Evolutionary conservation across 345 rosid species (phyloP), one percentile per base, ranked within the genome.

Genomic region (Salix suchowensis): DNA sequence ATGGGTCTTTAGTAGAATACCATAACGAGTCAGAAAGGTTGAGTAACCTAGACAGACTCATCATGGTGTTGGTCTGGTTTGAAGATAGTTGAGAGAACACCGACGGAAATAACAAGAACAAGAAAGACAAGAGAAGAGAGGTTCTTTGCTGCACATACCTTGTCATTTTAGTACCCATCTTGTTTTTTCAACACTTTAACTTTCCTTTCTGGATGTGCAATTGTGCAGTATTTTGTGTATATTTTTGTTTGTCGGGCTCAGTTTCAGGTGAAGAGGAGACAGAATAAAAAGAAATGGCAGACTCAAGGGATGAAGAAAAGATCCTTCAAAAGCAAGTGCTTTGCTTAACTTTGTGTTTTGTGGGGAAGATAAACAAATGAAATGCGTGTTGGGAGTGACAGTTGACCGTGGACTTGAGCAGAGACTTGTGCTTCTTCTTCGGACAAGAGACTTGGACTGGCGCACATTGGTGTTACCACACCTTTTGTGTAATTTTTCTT

Each of bases 11-110:
- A 67, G 67, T 70, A 69, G 40, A 34, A 81, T 77, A 34, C 98
- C 94, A 88, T 6, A 55, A 40, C n/a, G 80, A 21, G 79, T 21
- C 42, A 36, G 80, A 37, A 71, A n/a, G 61, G 75, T 70, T 69
- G 0, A 87, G 85, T 4, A 10, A 6, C 24, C 6, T 30, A 19
- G 89, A 86, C 73, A 92, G 76, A 19, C 50, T 68, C 78, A 36
- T 68, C 94, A 94, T 89, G 66, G 70, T 75, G 64, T 1, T 55
- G 34, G 24, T 81, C 78, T 92, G 97, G 79, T 67, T 71, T 18
- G 79, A 6, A 36, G 91, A 74, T 13, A 83, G 65, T 65, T 79
- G 77, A 65, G 86, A 84, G 69, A 74, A 76, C 48, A 70, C 88
- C 5, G 55, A 40, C 50, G 85, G 79, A 39, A 58, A 73, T 12